A percentile compares a stretch with the other conserved stretches of the same genome.
Evolutionary conservation across 1,139 yeast species (phyloP).

Genomic region (Yamadazyma sp.): DNA sequence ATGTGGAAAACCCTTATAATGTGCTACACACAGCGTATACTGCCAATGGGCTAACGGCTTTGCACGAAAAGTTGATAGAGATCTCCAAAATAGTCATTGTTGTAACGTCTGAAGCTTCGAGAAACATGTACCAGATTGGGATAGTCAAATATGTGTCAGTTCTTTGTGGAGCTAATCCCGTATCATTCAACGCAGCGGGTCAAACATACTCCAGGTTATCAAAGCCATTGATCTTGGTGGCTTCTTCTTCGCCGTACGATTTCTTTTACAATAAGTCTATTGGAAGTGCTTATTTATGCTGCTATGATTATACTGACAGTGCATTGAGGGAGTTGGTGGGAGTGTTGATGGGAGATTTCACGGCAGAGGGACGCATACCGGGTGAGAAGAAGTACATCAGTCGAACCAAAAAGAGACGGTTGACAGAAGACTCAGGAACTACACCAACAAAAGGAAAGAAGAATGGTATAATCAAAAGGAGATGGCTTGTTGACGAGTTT

Average conservation of each 20-base stretch:
- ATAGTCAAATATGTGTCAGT: constrained; percentile 59
- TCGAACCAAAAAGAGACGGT: constrained; percentile 23
- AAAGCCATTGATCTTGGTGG: constrained; percentile 59
- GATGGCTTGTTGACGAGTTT: constrained; percentile 65
- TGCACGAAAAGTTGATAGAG: constrained; percentile 59
- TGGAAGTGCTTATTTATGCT: constrained; percentile 60
- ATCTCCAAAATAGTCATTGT: constrained; percentile 57
- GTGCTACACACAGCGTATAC: constrained; percentile 64
- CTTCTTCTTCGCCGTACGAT: constrained; percentile 66
- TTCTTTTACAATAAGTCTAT: constrained; percentile 55
- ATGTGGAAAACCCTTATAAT: constrained; percentile 34
- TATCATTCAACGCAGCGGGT: constrained; percentile 26
- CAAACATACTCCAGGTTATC: constrained; percentile 25
- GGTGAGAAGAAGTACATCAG: constrained; percentile 45
- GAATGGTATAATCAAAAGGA: constrained; percentile 33
- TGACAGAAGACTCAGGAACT: constrained; percentile 13
- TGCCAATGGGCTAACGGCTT: constrained; percentile 59
- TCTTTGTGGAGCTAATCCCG: constrained; percentile 52
- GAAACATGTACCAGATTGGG: constrained; percentile 68
- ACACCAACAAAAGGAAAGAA: constrained; percentile 13
- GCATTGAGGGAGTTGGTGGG: constrained; percentile 52
- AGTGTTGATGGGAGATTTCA: constrained; percentile 54
- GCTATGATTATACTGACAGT: constrained; percentile 58
- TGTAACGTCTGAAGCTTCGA: constrained; percentile 60
- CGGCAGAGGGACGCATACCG: constrained; percentile 58